Base-by-base conservation (phyloP, 2,329 filamentous ascomycete genomes). In the Amphichorda felina region DNA sequence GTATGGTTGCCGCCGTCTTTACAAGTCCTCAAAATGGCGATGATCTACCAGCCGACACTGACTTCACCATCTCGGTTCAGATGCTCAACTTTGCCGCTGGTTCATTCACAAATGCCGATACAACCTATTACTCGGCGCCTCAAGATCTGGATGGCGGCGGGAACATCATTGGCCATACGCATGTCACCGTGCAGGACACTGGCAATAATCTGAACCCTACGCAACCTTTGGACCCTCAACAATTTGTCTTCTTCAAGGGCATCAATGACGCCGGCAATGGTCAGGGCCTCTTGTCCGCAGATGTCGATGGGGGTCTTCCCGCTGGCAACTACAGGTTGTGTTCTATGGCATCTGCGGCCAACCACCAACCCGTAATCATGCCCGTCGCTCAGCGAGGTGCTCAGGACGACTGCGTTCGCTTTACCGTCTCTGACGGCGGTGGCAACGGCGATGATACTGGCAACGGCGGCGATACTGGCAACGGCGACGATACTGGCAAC, bases 361-460 rank as follows among this genome's bases (percentile, higher is more conserved):
- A 80, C 61, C 76, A 81, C 49, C 74, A 79, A 58, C 72, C 73
- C 38, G 72, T 78, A 8, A 50, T 77, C 37, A 79, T 79, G 74
- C 73, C 75, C 35, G 68, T 80, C 36, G 75, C 76, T 37, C 75
- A 79, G 57, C 71, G 76, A 53, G 76, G 76, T 55, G 63, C 71
- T 31, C 75, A 79, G 51, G 76, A 81, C 46, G 75, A 80, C 50
- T 80, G 75, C 50, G 59, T 66, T 34, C 72, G 72, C 47, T 73
- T 79, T 48, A 70, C 64, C 30, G 72, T 75, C n/a, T 53, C 47
- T 19, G 42, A 27, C 28, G 45, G 39, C 21, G 46, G 44, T 24
- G 51, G 48, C 29, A 50, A 47, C 30, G 42, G 41, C 43, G n/a
- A n/a, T n/a, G n/a, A n/a, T n/a, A n/a, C n/a, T n/a, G n/a, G n/a